Percentiles rank a stretch among this genome's conserved stretches.
These are phyloP conservation scores for Cudoniella acicularis DNA, from an alignment of 495 filamentous ascomycete species.

Conservation along the genomic window DNA sequence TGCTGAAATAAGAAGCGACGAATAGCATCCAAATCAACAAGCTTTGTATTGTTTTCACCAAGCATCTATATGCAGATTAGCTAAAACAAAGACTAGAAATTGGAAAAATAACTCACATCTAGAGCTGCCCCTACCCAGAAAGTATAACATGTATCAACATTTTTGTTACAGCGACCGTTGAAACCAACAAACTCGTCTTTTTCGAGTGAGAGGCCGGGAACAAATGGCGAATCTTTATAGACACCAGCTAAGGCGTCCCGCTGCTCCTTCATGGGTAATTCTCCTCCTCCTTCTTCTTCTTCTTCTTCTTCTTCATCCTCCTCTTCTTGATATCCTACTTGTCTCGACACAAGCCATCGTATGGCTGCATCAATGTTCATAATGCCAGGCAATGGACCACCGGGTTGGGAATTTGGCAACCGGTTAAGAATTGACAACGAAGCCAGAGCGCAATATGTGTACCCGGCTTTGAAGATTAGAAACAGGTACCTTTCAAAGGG, in stretches of 20 bases:
- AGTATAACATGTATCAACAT: constrained; percentile 87
- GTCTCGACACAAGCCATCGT: constrained; percentile 68
- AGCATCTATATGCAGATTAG: too few species aligned
- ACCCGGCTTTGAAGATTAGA: constrained; percentile 58
- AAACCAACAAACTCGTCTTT: constrained; percentile 55
- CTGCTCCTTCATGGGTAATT: constrained; percentile 22
- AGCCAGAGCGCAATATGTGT: constrained; percentile 79
- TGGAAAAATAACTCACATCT: constrained; percentile 35
- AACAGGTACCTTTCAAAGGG: constrained; percentile 12
- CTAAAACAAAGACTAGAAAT: too few species aligned
- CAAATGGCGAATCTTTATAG: constrained; percentile 25
- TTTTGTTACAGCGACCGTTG: constrained; percentile 86
- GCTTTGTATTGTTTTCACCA: constrained; percentile 40
- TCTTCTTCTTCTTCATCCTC: constrained; percentile 47
- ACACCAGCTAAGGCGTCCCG: constrained; percentile 28
- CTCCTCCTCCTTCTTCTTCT: constrained; percentile 42
- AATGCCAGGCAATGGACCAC: constrained; percentile 36
- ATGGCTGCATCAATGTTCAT: constrained; percentile 35
- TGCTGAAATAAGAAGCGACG: constrained; percentile 78
- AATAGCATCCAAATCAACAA: constrained; percentile 58
- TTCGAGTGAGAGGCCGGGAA: constrained; percentile 35
- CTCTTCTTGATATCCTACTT: constrained; percentile 37
- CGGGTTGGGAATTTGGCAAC: constrained; percentile 33
- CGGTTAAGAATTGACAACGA: constrained; percentile 68
- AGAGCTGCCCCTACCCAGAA: constrained; percentile 85